A percentile compares a stretch with the other conserved stretches of the same genome.
Evolutionary conservation across 306 rosid species (phyloP).

Genomic region (Trifolium pratense): DNA sequence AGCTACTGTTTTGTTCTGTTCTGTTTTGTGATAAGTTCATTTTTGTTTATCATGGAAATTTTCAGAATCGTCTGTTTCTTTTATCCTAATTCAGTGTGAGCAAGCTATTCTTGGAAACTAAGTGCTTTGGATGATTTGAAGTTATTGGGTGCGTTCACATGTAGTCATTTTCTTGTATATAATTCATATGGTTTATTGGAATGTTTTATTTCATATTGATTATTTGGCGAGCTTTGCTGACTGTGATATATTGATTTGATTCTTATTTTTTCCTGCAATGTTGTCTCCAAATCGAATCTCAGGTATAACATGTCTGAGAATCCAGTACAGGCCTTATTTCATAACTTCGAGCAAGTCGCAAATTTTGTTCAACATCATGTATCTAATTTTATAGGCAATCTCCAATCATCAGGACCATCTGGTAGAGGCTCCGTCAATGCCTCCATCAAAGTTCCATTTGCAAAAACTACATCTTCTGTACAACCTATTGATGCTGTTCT

Average conservation of each 20-base stretch:
- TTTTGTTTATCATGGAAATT: not conserved
- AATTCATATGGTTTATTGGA: constrained; percentile 5
- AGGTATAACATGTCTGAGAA: constrained; percentile 62
- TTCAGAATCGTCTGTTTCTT: not conserved
- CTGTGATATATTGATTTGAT: constrained; percentile 19
- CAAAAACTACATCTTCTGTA: constrained; percentile 33
- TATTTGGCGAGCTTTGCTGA: not conserved
- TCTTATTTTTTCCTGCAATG: constrained; percentile 2
- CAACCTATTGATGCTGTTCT: constrained; percentile 43
- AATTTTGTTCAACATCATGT: constrained; percentile 66
- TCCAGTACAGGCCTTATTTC: constrained; percentile 56
- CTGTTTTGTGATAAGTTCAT: not conserved
- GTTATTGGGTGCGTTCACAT: not conserved
- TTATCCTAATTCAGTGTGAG: not conserved
- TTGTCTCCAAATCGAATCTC: not conserved
- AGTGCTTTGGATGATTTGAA: not conserved
- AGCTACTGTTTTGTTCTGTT: too few species aligned
- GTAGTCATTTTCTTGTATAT: not conserved
- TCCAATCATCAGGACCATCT: constrained; percentile 32
- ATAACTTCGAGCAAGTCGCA: constrained; percentile 57
- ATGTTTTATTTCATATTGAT: not conserved
- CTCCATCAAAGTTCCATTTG: constrained; percentile 43
- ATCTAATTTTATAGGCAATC: constrained; percentile 52
- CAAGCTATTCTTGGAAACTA: not conserved
- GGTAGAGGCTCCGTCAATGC: constrained; percentile 43